These are phyloP conservation scores for Stagonosporopsis rhizophila DNA, from an alignment of 2,329 filamentous ascomycete genomes.

Conservation along the genomic window DNA sequence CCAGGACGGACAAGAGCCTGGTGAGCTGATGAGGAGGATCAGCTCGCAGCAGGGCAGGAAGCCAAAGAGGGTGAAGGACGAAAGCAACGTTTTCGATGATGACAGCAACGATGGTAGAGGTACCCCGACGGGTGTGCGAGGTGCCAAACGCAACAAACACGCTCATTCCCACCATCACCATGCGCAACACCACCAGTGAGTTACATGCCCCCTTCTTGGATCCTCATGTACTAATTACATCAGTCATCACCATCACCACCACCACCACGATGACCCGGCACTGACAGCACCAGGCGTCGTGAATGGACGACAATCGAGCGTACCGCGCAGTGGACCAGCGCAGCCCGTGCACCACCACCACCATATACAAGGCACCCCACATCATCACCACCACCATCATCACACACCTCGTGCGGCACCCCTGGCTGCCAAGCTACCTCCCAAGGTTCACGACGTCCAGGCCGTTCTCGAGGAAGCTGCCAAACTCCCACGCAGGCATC, in stretches of 20 bases:
- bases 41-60: slow-evolving; percentile 49
- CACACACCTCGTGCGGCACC: slow-evolving; percentile 38
- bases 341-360: slow-evolving; percentile 48
- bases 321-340: slow-evolving; percentile 39
- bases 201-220: slow-evolving; percentile 14
- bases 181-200: slow-evolving; percentile 59
- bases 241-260: slow-evolving; percentile 64
- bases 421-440: slow-evolving; percentile 64
- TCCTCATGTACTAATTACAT: slow-evolving; percentile 51
- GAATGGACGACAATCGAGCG: slow-evolving; percentile 36
- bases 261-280: slow-evolving; percentile 57
- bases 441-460: slow-evolving; percentile 62
- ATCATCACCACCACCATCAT: slow-evolving; percentile 40
- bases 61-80: slow-evolving; percentile 74
- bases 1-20: slow-evolving; percentile 39
- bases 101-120: slow-evolving; percentile 70
- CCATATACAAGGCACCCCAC: slow-evolving; percentile 48
- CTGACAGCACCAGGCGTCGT: slow-evolving; percentile 27
- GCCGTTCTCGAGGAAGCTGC: slow-evolving; percentile 74
- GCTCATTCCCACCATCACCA: slow-evolving; percentile 66
- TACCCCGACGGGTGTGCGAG: slow-evolving; percentile 69
- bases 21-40: slow-evolving; percentile 44
- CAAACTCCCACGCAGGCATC: slow-evolving; percentile 74
- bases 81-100: slow-evolving; percentile 69
- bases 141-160: slow-evolving; percentile 67